These are phyloP conservation scores for Trifolium fragiferum DNA, from an alignment of 306 rosid genomes.

Conservation along the genomic window DNA sequence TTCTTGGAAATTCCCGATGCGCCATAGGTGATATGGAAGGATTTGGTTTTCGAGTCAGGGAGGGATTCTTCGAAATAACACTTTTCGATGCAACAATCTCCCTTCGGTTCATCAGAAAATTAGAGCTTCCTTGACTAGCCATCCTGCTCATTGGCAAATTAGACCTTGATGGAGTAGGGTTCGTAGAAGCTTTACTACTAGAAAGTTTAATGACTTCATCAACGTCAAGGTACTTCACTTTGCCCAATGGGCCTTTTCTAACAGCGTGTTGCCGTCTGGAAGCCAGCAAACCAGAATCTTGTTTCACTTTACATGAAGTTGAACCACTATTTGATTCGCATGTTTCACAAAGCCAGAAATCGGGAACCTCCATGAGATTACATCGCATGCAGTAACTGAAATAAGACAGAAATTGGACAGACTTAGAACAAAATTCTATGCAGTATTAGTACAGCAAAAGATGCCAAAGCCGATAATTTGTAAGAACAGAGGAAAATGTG, in stretches of 20 bases:
- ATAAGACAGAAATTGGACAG: conserved; percentile 12
- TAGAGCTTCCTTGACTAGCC: not conserved
- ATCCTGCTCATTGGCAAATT: not conserved
- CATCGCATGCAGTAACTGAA: conserved; percentile 71
- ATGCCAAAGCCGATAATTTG: conserved; percentile 16
- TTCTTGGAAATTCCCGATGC: conserved; percentile 39
- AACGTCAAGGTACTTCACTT: conserved; percentile 61
- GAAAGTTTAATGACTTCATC: conserved; percentile 70
- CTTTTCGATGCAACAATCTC: not conserved
- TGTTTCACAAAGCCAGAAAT: conserved; percentile 62
- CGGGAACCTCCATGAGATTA: conserved; percentile 19
- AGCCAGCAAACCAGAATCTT: conserved; percentile 32
- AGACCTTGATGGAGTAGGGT: conserved; percentile 25
- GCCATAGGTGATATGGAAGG: not conserved
- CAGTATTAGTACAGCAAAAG: not conserved
- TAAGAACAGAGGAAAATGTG: conserved; percentile 5
- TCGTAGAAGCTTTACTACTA: not conserved
- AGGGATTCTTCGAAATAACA: not conserved
- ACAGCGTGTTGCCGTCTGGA: conserved; percentile 42
- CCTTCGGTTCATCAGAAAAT: not conserved
- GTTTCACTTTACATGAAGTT: conserved; percentile 28
- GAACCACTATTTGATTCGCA: conserved; percentile 41
- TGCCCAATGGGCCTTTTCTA: conserved; percentile 37
- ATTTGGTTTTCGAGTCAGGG: not conserved
- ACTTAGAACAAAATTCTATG: not conserved